Evolutionary conservation across 2,329 filamentous ascomycete species (phyloP), one percentile per base, ranked within the genome.

Genomic region (Dactylellina haptotyla): DNA sequence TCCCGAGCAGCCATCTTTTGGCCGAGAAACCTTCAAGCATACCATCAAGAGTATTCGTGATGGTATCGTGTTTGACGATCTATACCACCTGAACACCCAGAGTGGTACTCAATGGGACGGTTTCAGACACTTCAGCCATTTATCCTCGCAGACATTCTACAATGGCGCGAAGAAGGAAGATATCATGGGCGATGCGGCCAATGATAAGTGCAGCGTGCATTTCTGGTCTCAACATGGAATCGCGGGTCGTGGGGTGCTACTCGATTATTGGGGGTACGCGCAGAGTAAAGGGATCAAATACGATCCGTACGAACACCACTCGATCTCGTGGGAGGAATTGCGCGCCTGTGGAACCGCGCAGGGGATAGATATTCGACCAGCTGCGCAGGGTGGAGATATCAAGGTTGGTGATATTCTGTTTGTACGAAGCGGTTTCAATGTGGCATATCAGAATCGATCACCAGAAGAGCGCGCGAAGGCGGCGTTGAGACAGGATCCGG

Each of bases 371-470:
- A 88, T 91, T 77, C 84, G 83, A 0, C 84, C 86, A 64, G 82
- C 83, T 4, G 43, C 6, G 16, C 70, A 76, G 30, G 71, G 75
- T 14, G 71, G 75, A 0, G 75, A 76, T 23, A 74, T 76, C 45
- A 53, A 34, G 26, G 39, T 57, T 1, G 89, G 89, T 3, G 89
- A 91, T 73, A 86, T 92, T 62, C 82, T 92, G 9, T 82, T 91
- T 46, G 79, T 92, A 18, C 84, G 89, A 16, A 87, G 85, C 1
- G 89, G 89, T 0, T 87, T 85, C 76, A 86, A 87, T 5, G 84
- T 88, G 76, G 81, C 84, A 9, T 85, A 90, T 66, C 82, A 87
- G 76, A 79, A 80, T 3, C 84, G 83, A 6, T 80, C 77, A 0
- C 75, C 79, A 0, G 79, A 78, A 23, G 79, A 81, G 30, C 32